Base-by-base conservation (phyloP, 75 land plant species). In the Pinus albicaulis region DNA sequence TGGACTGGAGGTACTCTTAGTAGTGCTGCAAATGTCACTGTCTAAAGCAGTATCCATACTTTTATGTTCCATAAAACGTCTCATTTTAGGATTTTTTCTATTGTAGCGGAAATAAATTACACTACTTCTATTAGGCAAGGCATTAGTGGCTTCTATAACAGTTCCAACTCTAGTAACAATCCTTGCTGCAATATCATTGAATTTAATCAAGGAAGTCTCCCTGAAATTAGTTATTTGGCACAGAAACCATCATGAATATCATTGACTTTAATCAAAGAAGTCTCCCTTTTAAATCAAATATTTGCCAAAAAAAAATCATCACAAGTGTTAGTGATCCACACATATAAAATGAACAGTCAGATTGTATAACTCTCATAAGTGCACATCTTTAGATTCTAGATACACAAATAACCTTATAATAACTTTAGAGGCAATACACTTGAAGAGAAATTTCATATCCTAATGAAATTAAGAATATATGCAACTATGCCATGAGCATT, bases 131-230 rank as follows among this genome's bases (percentile, higher is more conserved):
- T 74, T 71, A 52, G 86, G 82, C 77, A 88, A 59, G 44, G 85
- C 58, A 89, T 95, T 97, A 41, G 92, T 89, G 41, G 93, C 95
- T 80, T 89, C 86, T 11, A 97, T 93, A 34, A 93, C 99, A 85
- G 98, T 92, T 72, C 89, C 95, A 83, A 91, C 93, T 85, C 76
- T 80, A 2, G 71, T 74, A 57, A 88, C 86, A 72, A 94, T 92
- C 77, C 87, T 89, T 48, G 91, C 86, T 34, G 86, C 82, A n/a
- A n/a, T n/a, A n/a, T n/a, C n/a, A n/a, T n/a, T n/a, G n/a, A n/a
- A n/a, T n/a, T n/a, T n/a, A n/a, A n/a, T n/a, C n/a, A n/a, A n/a
- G n/a, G n/a, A n/a, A n/a, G n/a, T n/a, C n/a, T n/a, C n/a, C n/a
- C n/a, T n/a, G n/a, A n/a, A n/a, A n/a, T n/a, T n/a, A n/a, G n/a